Evolutionary conservation across 2,329 filamentous ascomycete genomes (phyloP), one percentile per base, ranked within the genome.

Genomic region (Aspergillus japonicus): DNA sequence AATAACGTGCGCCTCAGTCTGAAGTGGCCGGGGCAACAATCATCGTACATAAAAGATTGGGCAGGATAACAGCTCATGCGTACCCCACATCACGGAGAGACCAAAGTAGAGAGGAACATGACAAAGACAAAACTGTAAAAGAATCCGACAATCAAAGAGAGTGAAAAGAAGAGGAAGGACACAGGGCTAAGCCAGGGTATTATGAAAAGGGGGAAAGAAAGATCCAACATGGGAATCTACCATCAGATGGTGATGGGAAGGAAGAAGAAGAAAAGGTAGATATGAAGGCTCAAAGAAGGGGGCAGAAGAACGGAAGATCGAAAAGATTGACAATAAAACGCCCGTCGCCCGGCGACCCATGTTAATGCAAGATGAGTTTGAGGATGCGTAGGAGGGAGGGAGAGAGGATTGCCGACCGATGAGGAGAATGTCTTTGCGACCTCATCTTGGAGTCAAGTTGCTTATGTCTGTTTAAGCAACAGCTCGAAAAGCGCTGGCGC

Each of bases 261-360:
- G 14, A 16, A 35, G 33, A 31, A 56, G 57, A 66, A 62, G 31
- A 33, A 44, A 39, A 29, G 7, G 7, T 29, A 10, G 7, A 29
- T 8, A 29, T 29, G 29, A 42, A 42, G 42, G 51, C 33, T 66
- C 59, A 33, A 24, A 51, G 39, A n/a, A 57, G 54, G 33, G 24
- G 57, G 47, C 60, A 49, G 55, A 50, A 62, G 48, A 47, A 58
- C 53, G 60, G 21, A 35, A 35, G 14, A 35, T 10, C 26, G 12
- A 2, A 44, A 44, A n/a, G 16, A 44, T n/a, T 44, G 39, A 44
- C 33, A 19, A 44, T 19, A 8, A 44, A 44, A 44, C 39, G 39
- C 39, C 39, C 39, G 39, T 44, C 39, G 39, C n/a, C 39, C 39
- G 16, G 39, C 39, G 39, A 44, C 39, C 21, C 48, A 50, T 50